These are phyloP conservation scores for Glaciozyma martinii DNA, from an alignment of 768 basidiomycete species.

Conservation along the genomic window DNA sequence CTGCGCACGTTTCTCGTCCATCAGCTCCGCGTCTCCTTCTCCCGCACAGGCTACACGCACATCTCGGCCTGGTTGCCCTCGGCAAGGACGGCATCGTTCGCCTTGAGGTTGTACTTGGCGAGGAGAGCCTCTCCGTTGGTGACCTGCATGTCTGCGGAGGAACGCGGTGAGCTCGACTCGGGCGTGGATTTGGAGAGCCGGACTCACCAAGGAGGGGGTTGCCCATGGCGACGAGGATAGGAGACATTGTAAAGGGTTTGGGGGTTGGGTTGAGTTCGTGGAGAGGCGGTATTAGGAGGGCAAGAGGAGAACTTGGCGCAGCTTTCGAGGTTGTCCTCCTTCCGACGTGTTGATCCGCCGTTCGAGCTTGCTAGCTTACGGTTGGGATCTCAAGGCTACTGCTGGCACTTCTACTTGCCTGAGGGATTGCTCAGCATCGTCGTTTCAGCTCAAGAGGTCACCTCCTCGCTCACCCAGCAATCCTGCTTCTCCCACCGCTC, in stretches of 20 bases:
- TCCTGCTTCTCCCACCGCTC: too few relatives aligned
- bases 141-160: constrained; percentile 70
- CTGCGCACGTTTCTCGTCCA: constrained; percentile 42
- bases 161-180: not conserved
- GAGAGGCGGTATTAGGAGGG: not conserved
- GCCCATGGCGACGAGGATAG: constrained; percentile 77
- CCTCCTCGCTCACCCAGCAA: too few relatives aligned
- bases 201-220: constrained; percentile 66
- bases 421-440: too few relatives aligned
- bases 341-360: too few relatives aligned
- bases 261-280: not conserved
- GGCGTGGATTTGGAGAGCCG: not conserved
- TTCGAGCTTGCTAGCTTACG: too few relatives aligned
- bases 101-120: constrained; percentile 78
- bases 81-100: constrained; percentile 94
- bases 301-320: not conserved
- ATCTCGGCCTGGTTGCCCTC: constrained; percentile 78
- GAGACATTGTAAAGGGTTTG: constrained; percentile 36
- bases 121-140: constrained; percentile 71
- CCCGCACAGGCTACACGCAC: constrained; percentile 44
- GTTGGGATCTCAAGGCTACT: too few relatives aligned
- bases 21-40: not conserved
- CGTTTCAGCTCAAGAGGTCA: too few relatives aligned
- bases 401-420: too few relatives aligned
- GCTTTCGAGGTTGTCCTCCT: too few relatives aligned